These are phyloP conservation scores for Leccinum olivaceopallidum DNA, from an alignment of 768 basidiomycete genomes.

Conservation along the genomic window DNA sequence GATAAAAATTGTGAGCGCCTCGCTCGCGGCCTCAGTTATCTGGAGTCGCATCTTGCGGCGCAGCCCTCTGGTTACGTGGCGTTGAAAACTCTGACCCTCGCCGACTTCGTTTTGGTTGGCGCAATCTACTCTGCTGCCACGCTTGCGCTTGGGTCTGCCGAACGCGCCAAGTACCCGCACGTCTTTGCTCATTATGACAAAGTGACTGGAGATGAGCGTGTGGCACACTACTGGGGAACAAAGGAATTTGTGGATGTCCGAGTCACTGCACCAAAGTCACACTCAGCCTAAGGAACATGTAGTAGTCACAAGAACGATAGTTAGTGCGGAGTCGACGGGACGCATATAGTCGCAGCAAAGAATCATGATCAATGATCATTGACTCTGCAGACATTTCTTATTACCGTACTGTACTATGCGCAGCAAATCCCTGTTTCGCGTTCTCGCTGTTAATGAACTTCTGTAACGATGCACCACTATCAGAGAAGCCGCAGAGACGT, in stretches of 20 bases:
- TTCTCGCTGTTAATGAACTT: background rate
- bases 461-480: background rate
- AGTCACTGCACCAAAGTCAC: background rate
- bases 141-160: constrained; percentile 11
- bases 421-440: no score
- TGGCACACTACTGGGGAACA: constrained; percentile 15
- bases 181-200: constrained; percentile 22
- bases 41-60: constrained; percentile 19
- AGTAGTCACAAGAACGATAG: background rate
- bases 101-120: constrained; percentile 22
- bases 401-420: no score
- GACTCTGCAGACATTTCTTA: no score
- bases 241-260: constrained; percentile 9
- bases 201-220: constrained; percentile 16
- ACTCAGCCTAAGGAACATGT: background rate
- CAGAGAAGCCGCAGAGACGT: background rate
- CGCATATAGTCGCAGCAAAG: no score
- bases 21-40: constrained; percentile 3
- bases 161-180: constrained; percentile 16
- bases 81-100: constrained; percentile 14
- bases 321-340: background rate
- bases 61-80: constrained; percentile 16
- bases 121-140: constrained; percentile 1
- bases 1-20: constrained; percentile 4
- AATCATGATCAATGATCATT: no score